Evolutionary conservation across 441 rosid genomes (phyloP), one percentile per base, ranked within the genome.

Genomic region (Mallotus japonicus): DNA sequence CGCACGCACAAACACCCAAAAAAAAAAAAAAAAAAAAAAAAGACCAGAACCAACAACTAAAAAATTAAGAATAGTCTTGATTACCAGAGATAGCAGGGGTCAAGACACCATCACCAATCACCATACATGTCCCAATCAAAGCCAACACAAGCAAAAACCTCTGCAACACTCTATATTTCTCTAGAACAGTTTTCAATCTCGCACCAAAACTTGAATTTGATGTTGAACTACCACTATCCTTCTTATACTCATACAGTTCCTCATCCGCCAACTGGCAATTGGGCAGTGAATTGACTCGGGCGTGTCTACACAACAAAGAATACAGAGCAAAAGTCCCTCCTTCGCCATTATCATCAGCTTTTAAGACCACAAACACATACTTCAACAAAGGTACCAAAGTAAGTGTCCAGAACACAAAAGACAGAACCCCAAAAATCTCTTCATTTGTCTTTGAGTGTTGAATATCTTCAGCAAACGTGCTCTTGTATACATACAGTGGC

Each of bases 321-420:
- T 95, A 95, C 72, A 92, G 81, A 73, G 99, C 99, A 80, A 95
- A 92, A 71, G 99, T 92, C 19, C 99, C 99, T 4, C 99, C 99
- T 83, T 95, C 97, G 6, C 98, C 99, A 71, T 92, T 95, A 72
- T 95, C 99, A 73, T 67, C 97, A 22, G 99, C 99, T 83, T 85
- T 85, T 37, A 95, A 90, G 75, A 95, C 97, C 24, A 95, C 86
- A 68, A 91, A 89, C 67, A 92, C 98, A 62, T 92, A 95, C 73
- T 95, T 95, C 28, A 95, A 62, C 74, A 95, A 76, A 75, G 99
- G 99, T n/a, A 95, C 82, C 75, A 95, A 79, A 53, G 99, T 95
- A 34, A 95, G 82, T 8, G 99, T 95, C 99, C 99, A 95, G 74
- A 95, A 91, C 42, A 95, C 83, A 83, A 92, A 95, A 49, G 96